Evolutionary conservation across 257 asterid genomes (phyloP), one percentile per base, ranked within the genome.

Genomic region (Gentiana macrophylla): DNA sequence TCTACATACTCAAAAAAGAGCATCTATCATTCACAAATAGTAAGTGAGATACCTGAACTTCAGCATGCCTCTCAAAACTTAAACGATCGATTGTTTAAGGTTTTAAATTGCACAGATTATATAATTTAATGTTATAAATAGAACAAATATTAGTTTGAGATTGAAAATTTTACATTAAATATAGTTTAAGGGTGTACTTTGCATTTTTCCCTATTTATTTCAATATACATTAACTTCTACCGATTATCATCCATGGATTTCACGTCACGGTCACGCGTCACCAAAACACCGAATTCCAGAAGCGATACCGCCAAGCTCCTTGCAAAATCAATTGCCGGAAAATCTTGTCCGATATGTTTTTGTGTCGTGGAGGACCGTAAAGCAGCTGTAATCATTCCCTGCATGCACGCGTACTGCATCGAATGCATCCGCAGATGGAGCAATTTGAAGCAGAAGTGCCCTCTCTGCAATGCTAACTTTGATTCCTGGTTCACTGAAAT

Each of bases 381-480:
- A 3, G 77, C 79, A 12, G 82, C 78, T 9, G 65, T 68, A 13
- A 13, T 81, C 5, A 61, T 63, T 43, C 72, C 73, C 57, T 81
- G 89, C 59, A 50, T 48, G 67, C 89, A 81, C 75, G 73, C 77
- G 50, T 81, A 75, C 53, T 78, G 89, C 50, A 34, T 69, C 51
- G 65, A 43, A 1, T 81, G 85, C 67, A 81, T 81, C 74, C 72
- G 75, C 66, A 59, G 61, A 64, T 81, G 89, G 89, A 78, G 89
- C 73, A 48, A 59, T 44, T 32, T 72, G 59, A 81, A 78, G 74
- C 74, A 74, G 54, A 75, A 62, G 7, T 81, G 89, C 59, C 89
- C 85, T 51, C 77, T 78, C 50, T 81, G 89, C 68, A 75, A 68
- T 61, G 59, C 70, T 13, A 62, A 56, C 7, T 73, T 78, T 53